A percentile compares a stretch with the other conserved stretches of the same genome.
phyloP scores from a whole-genome alignment of 2,329 filamentous ascomycete genomes.

The Aspergillus tanneri region DNA sequence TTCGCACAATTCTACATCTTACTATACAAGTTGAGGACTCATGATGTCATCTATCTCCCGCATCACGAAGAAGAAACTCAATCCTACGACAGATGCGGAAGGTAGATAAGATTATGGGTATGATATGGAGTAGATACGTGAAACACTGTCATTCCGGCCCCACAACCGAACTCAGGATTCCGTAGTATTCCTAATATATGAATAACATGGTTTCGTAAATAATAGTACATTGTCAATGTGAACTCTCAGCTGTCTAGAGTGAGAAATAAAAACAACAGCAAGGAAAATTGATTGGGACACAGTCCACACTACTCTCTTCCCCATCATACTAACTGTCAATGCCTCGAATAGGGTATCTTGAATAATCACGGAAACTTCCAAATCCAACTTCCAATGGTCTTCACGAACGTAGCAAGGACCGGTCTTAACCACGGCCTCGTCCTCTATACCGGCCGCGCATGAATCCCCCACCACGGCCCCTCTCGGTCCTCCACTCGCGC shows the following conservation, averaged over 20 bases:
- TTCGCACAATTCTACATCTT: no score
- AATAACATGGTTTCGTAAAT: no score
- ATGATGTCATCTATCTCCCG: neutral
- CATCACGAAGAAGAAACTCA: neutral
- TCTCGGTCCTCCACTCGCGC: slow-evolving; percentile 53
- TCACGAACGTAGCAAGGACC: neutral
- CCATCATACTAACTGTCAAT: neutral
- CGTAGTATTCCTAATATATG: no score
- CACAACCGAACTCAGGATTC: no score
- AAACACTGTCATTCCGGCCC: no score
- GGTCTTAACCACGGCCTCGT: slow-evolving; percentile 46
- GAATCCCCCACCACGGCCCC: slow-evolving; percentile 51
- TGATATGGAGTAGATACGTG: no score
- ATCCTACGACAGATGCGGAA: no score
- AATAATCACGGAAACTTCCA: neutral
- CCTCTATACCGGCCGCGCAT: slow-evolving; percentile 45
- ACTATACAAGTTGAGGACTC: no score
- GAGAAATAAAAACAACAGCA: slow-evolving; percentile 9
- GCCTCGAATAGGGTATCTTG: neutral
- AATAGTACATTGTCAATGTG: neutral
- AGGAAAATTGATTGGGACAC: slow-evolving; percentile 3
- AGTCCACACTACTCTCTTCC: neutral
- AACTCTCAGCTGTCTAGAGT: no score
- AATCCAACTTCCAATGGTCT: neutral
- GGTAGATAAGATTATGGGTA: no score